These are phyloP conservation scores for Eruca vesicaria DNA, from an alignment of 441 rosid species.

Conservation along the genomic window DNA sequence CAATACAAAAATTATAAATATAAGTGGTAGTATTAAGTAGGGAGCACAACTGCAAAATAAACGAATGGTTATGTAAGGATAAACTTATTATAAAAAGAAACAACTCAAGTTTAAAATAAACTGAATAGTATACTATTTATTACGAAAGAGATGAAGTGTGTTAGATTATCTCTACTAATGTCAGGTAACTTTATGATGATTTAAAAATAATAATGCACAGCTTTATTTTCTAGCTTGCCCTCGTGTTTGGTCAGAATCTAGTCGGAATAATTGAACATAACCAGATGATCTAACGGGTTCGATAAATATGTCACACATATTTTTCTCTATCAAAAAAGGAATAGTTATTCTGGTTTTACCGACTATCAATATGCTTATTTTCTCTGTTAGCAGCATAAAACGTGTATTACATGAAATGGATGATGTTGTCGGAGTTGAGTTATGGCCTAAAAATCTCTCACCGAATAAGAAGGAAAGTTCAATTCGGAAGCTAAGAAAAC, in stretches of 20 bases:
- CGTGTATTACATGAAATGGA: not conserved
- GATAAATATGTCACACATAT: not conserved
- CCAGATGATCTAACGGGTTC: not conserved
- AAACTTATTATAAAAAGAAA: not conserved
- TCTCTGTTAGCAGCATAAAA: not conserved
- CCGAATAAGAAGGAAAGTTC: constrained; percentile 3
- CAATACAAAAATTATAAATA: not conserved
- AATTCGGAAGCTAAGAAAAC: constrained; percentile 2
- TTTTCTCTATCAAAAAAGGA: not conserved
- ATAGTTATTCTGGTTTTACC: not conserved
- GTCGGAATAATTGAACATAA: not conserved
- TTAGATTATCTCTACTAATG: not conserved
- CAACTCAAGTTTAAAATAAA: not conserved
- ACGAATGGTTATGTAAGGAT: not conserved
- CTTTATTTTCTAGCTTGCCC: not conserved
- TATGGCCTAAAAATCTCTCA: not conserved
- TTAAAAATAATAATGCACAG: not conserved
- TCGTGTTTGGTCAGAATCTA: not conserved
- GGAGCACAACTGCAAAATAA: not conserved
- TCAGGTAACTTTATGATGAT: not conserved
- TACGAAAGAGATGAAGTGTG: not conserved
- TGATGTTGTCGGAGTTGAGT: not conserved
- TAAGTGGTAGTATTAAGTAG: not conserved
- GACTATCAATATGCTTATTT: not conserved
- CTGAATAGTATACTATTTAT: not conserved